Conservation (phyloP, 768 basidiomycete genomes). For the Mycena indigotica region DNA sequence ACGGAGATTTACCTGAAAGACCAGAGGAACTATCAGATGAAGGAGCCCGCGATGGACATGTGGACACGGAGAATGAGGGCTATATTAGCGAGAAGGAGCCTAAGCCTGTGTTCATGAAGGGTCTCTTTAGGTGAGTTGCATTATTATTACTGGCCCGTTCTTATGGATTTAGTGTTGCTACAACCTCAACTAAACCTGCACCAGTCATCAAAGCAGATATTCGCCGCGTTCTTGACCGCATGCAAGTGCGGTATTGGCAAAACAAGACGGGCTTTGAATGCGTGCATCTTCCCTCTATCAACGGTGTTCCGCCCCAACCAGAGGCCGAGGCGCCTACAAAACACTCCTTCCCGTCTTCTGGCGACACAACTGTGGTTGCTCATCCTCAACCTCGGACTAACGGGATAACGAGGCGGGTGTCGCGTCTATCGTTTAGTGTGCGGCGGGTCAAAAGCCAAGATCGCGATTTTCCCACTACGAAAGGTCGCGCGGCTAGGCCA, state of each 20-base stretch:
- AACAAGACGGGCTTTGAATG: conserved; percentile 94
- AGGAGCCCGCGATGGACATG: conserved; percentile 47
- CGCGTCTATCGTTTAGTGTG: conserved; percentile 76
- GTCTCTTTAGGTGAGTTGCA: conserved; percentile 78
- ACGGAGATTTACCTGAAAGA: conserved; percentile 26
- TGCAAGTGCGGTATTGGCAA: conserved; percentile 94
- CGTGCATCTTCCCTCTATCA: conserved; percentile 93
- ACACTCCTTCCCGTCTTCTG: conserved; percentile 42
- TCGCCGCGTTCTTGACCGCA: conserved; percentile 82
- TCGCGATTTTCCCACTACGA: conserved; percentile 45
- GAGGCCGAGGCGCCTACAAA: neutral
- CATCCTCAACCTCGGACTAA: conserved; percentile 40
- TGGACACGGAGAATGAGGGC: conserved; percentile 50
- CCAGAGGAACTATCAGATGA: conserved; percentile 31
- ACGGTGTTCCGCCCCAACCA: conserved; percentile 39
- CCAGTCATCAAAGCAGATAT: conserved; percentile 82
- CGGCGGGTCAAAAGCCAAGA: conserved; percentile 57
- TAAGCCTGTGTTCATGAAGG: conserved; percentile 95
- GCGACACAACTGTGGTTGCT: conserved; percentile 47
- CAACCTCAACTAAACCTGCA: conserved; percentile 90
- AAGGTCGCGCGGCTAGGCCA: conserved; percentile 33
- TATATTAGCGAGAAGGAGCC: conserved; percentile 68
- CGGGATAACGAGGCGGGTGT: conserved; percentile 70
- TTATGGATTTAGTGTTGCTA: conserved; percentile 64
- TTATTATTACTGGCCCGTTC: conserved; percentile 4